Base-by-base conservation (phyloP, 345 rosid species). In the Acer campestre region DNA sequence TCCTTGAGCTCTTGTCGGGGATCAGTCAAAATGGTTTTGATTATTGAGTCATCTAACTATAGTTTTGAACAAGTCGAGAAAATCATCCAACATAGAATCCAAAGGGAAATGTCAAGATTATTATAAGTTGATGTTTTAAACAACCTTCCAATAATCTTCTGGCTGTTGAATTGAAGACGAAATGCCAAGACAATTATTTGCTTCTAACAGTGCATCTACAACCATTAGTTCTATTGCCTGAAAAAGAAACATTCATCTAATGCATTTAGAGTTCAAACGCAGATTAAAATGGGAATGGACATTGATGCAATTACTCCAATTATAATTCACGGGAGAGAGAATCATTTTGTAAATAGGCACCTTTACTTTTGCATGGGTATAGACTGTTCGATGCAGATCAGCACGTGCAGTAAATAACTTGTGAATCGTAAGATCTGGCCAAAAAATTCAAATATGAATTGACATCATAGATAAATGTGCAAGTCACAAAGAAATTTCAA, bases 331-430 rank as follows among this genome's bases (percentile, higher is more conserved):
- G 62, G 14, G 78, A 17, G 48, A 53, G 68, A 68, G 20, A 69
- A 46, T 31, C 38, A 49, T 49, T 51, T 59, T 75, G 49, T 12
- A 76, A 72, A 51, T 63, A 69, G 71, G 56, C 27, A 89, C 95
- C 93, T 89, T 89, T 68, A 89, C 95, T 89, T 91, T 91, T 77
- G 95, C 85, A 80, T 91, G 95, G 22, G 85, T 85, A 70, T 91
- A 91, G 68, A 89, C 93, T 74, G 91, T 91, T 59, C 90, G 86
- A 76, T 88, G 88, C 64, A 89, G 82, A 82, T 91, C 95, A 79
- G 95, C 93, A 66, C 95, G 93, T 61, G 95, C 82, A 20, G 88
- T 75, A 79, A 91, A 91, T 83, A 91, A 73, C 84, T 91, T 91
- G 81, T 88, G 82, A 68, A 89, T 73, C 6, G 88, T 82, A 69